Conservation (phyloP, 2,329 filamentous ascomycete genomes). For the Aureobasidium subglaciale region DNA sequence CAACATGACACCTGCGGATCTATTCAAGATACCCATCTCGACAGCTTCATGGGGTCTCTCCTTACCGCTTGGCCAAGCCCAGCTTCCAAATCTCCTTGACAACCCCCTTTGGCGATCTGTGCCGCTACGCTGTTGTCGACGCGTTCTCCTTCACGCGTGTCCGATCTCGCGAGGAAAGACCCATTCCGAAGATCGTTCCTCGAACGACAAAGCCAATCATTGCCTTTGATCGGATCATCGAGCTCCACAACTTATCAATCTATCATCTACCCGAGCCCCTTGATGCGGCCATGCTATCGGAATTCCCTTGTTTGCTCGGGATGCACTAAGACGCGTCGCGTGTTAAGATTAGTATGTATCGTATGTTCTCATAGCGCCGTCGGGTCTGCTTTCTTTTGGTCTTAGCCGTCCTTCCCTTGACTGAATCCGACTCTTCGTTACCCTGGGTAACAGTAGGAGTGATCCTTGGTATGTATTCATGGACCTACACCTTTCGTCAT, state of each 20-base stretch:
- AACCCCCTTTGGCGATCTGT: too few relatives aligned
- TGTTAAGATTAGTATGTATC: background rate
- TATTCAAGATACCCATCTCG: too few relatives aligned
- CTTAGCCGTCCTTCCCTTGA: background rate
- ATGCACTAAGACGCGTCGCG: background rate
- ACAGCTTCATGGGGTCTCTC: background rate
- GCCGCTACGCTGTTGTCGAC: background rate
- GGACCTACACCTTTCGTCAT: background rate
- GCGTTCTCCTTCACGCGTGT: background rate
- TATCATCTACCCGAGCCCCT: conserved; percentile 6
- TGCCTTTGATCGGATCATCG: background rate
- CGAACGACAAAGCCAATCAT: conserved; percentile 9
- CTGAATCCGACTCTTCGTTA: background rate
- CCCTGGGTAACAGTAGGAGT: too few relatives aligned
- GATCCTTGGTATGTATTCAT: too few relatives aligned
- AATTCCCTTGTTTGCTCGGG: background rate
- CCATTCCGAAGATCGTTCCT: conserved; percentile 1
- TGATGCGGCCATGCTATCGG: background rate
- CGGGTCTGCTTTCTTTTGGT: background rate
- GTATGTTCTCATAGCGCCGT: background rate
- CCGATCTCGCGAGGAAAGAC: background rate
- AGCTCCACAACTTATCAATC: conserved; percentile 10
- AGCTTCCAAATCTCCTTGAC: too few relatives aligned
- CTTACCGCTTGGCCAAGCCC: too few relatives aligned
- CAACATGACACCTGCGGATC: too few relatives aligned